Evolutionary conservation across 306 rosid genomes (phyloP), one percentile per base, ranked within the genome.

Genomic region (Cucumis hystrix): DNA sequence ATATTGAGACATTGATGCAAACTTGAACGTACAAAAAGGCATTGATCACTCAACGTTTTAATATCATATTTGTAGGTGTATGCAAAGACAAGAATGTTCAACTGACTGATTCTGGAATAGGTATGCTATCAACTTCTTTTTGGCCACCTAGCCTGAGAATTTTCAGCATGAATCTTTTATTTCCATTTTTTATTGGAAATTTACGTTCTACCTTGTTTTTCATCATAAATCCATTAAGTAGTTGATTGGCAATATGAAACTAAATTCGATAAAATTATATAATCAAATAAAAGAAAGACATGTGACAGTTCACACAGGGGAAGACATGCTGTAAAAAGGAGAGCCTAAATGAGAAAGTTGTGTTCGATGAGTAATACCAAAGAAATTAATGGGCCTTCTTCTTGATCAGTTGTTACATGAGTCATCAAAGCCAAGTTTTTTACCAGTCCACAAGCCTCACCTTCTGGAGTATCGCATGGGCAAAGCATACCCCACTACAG

Each of bases 381-480:
- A 75, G 92, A 83, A 74, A 90, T 87, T 78, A 93, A 76, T 33
- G 97, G 97, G 40, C 76, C 87, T 68, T 93, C 94, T 84, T 90
- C 97, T 77, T 92, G 96, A 86, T 94, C 97, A 40, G 96, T 94
- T 40, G 98, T 94, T 67, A 94, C 98, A 80, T 94, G 98, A 79
- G 98, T 89, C 98, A 94, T 92, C 83, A 94, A 80, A 75, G 98
- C 97, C 87, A 92, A 83, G 80, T 92, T 92, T 87, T 94, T 94
- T 28, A 94, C 97, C 45, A 94, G 92, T 79, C 98, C 98, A 86
- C 97, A 92, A 64, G 90, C 80, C 84, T 92, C 98, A 51, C 98
- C 98, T 83, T 94, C 98, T 49, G 98, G 98, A 81, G 98, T 94
- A 83, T 94, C 98, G 68, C 98, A 94, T 21, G 98, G 98, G 83